These are phyloP conservation scores for Waltiozyma sp. DNA, from an alignment of 1,139 yeast genomes.

Conservation along the genomic window DNA sequence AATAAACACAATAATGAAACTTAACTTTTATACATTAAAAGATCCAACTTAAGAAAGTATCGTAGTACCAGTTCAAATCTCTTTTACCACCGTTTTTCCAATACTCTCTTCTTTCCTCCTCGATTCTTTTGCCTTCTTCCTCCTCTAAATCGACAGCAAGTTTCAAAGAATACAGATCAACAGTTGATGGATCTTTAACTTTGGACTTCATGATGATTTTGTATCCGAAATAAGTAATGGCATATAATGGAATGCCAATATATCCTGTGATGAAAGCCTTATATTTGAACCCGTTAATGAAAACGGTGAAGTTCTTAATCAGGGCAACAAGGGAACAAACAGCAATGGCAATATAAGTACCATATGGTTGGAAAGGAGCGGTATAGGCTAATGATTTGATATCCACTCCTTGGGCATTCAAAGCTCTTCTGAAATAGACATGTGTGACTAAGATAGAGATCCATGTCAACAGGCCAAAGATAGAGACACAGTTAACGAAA, in stretches of 20 bases:
- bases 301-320: conserved; percentile 63
- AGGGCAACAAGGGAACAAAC: conserved; percentile 45
- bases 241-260: conserved; percentile 53
- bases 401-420: conserved; percentile 51
- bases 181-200: conserved; percentile 41
- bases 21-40: no score
- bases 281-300: conserved; percentile 43
- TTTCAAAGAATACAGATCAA: conserved; percentile 52
- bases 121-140: conserved; percentile 35
- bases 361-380: conserved; percentile 58
- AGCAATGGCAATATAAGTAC: conserved; percentile 42
- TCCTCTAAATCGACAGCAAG: conserved; percentile 64
- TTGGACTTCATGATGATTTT: conserved; percentile 44
- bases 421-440: conserved; percentile 50
- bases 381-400: conserved; percentile 36
- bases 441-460: conserved; percentile 48
- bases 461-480: conserved; percentile 64
- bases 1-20: no score
- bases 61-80: no score
- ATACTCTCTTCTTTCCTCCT: conserved; percentile 30
- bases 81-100: conserved; percentile 1
- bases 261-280: conserved; percentile 63
- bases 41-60: no score
- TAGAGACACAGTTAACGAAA: conserved; percentile 58
- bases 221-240: conserved; percentile 46